Percentiles rank a stretch among this genome's conserved stretches.
phyloP scores from a whole-genome alignment of 805 yeast species.

The Hyphopichia homilentoma region DNA sequence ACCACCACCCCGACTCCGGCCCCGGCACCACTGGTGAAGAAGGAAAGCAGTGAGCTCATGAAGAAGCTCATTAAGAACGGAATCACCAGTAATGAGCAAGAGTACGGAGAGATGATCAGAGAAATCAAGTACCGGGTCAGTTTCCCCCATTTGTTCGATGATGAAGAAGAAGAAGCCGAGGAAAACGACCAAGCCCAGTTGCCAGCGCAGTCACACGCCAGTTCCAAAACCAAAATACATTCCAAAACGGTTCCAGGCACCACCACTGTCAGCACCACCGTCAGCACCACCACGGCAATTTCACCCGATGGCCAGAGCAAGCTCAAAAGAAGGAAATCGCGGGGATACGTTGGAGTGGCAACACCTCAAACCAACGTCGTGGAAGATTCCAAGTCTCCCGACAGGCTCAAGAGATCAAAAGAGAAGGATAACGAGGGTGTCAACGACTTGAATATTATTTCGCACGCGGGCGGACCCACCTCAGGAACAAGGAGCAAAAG shows the following conservation, averaged over 20 bases:
- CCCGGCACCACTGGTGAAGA: background rate
- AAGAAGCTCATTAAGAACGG: constrained; percentile 34
- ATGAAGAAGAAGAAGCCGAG: constrained; percentile 31
- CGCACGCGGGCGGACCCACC: background rate
- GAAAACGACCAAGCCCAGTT: constrained; percentile 6
- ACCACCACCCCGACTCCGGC: background rate
- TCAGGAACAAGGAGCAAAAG: constrained; percentile 2
- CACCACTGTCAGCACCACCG: background rate
- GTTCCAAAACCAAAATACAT: constrained; percentile 18
- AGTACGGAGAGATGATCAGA: constrained; percentile 25
- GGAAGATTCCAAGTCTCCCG: background rate
- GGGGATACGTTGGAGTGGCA: too few relatives aligned
- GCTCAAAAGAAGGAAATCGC: too few relatives aligned
- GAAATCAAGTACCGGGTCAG: constrained; percentile 30
- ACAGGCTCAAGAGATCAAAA: too few relatives aligned
- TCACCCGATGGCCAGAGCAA: background rate
- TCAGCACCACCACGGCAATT: too few relatives aligned
- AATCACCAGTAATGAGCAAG: constrained; percentile 24
- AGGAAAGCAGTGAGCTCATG: constrained; percentile 25
- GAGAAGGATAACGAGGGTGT: too few relatives aligned
- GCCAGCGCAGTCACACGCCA: background rate
- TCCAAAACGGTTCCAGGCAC: constrained; percentile 18
- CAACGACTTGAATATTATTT: too few relatives aligned
- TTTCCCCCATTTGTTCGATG: constrained; percentile 37
- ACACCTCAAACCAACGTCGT: background rate